Percentiles rank a stretch among this genome's conserved stretches.
Evolutionary conservation across 371 early-diverging fungal species (phyloP).

Genomic region (Dipsacomyces acuminosporus): DNA sequence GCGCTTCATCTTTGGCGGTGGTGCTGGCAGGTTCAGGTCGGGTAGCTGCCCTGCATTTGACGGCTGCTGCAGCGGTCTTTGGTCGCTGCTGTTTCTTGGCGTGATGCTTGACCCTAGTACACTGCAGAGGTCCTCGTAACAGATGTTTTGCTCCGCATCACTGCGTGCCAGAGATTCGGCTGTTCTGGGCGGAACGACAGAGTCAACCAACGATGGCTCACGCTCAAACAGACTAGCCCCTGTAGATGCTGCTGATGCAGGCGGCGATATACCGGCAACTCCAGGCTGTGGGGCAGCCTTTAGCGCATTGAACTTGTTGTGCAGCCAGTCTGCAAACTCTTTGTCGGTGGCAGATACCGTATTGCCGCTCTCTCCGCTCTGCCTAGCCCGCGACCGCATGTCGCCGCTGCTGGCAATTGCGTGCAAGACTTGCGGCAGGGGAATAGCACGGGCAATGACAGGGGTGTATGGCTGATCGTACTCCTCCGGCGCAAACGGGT

Average conservation of each 20-base stretch:
- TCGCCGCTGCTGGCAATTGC: slow-evolving; percentile 36
- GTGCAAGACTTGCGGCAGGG: slow-evolving; percentile 33
- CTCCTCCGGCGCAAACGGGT: slow-evolving; percentile 30
- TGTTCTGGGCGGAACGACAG: too few relatives aligned
- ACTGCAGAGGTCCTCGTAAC: too few relatives aligned
- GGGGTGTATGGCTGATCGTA: slow-evolving; percentile 31
- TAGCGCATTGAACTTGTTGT: slow-evolving; percentile 31
- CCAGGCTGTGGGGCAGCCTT: slow-evolving; percentile 14
- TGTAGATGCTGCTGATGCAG: too few relatives aligned
- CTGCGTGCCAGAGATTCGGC: too few relatives aligned
- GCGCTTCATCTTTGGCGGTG: neutral
- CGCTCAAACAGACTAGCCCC: too few relatives aligned
- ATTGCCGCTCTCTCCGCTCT: slow-evolving; percentile 3
- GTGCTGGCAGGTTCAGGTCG: slow-evolving; percentile 1
- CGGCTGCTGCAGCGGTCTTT: too few relatives aligned
- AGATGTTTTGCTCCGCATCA: too few relatives aligned
- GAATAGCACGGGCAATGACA: slow-evolving; percentile 35
- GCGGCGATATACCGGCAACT: slow-evolving; percentile 3
- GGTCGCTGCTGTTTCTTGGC: too few relatives aligned
- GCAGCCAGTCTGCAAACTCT: slow-evolving; percentile 44
- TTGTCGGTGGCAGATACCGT: slow-evolving; percentile 1
- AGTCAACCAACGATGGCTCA: too few relatives aligned
- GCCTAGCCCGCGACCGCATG: slow-evolving; percentile 35
- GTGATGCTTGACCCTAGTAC: too few relatives aligned
- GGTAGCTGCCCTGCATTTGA: neutral